phyloP scores from a whole-genome alignment of 2,329 filamentous ascomycete species.

The Plectosphaerella plurivora region DNA sequence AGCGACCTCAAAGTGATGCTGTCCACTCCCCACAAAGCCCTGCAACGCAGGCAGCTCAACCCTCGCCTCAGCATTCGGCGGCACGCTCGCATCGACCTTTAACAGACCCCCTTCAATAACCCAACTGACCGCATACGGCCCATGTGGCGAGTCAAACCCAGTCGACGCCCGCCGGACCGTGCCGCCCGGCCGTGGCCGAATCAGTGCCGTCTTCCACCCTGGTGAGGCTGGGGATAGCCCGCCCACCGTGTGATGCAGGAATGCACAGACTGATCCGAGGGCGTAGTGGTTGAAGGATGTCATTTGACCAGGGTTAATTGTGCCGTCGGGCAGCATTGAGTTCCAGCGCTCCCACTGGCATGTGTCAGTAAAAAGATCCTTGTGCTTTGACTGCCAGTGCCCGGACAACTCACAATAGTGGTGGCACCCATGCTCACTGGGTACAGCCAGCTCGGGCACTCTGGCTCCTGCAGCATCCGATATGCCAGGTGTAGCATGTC shows the following conservation, averaged over 20 bases:
- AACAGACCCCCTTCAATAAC: not conserved
- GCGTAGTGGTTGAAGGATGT: conserved; percentile 38
- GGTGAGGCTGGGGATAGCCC: conserved; percentile 14
- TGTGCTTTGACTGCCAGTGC: too few species aligned
- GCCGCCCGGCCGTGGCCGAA: conserved; percentile 2
- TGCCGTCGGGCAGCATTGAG: conserved; percentile 28
- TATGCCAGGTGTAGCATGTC: conserved; percentile 23
- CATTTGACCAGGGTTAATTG: conserved; percentile 33
- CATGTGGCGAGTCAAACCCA: conserved; percentile 4
- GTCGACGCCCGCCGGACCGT: conserved; percentile 4
- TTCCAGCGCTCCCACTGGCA: conserved; percentile 35
- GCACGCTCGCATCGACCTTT: conserved; percentile 5
- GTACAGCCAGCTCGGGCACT: conserved; percentile 32
- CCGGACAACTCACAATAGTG: conserved; percentile 22
- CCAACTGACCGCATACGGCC: not conserved
- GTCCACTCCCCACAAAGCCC: not conserved
- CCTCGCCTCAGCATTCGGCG: conserved; percentile 2
- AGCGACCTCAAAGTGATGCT: not conserved
- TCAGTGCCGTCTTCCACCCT: conserved; percentile 16
- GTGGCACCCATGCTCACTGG: conserved; percentile 33
- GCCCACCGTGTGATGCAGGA: conserved; percentile 24
- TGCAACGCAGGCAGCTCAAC: conserved; percentile 4
- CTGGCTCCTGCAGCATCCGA: conserved; percentile 28
- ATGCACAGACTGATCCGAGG: conserved; percentile 30
- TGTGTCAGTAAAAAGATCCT: too few species aligned